A percentile compares a stretch with the other conserved stretches of the same genome.
These are phyloP conservation scores for Rhodotorula sp. DNA, from an alignment of 1,284 basidiomycete genomes.

Conservation along the genomic window DNA sequence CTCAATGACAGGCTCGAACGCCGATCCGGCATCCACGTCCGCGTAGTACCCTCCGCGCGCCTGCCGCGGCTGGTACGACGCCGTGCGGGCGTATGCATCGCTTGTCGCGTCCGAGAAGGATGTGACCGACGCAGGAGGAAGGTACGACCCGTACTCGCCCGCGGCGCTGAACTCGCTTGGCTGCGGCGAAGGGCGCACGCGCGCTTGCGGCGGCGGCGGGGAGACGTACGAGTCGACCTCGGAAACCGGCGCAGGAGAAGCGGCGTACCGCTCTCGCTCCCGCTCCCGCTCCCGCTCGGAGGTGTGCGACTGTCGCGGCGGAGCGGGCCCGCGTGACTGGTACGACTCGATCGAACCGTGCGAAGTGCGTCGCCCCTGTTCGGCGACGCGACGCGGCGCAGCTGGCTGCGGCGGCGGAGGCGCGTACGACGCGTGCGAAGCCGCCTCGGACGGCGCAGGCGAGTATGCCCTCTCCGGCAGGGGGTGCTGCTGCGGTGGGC, in stretches of 20 bases:
- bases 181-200: not conserved
- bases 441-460: not conserved
- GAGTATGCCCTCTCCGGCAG: not conserved
- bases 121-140: not conserved
- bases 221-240: not conserved
- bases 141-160: conserved; percentile 21
- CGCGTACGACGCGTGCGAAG: not conserved
- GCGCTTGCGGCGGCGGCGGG: not conserved
- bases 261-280: not conserved
- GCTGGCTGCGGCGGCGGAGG: not conserved
- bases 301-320: not conserved
- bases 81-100: not conserved
- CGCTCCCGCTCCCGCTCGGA: not conserved
- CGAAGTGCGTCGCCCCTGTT: not conserved
- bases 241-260: not conserved
- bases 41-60: not conserved
- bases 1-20: conserved; percentile 19
- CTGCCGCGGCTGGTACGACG: not conserved
- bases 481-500: not conserved
- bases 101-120: not conserved
- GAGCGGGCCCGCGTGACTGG: not conserved
- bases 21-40: not conserved
- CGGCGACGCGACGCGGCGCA: too few relatives aligned
- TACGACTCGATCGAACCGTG: not conserved
- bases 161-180: conserved; percentile 10